phyloP scores from a whole-genome alignment of 2,329 filamentous ascomycete genomes.

The Cladosporium sp. region DNA sequence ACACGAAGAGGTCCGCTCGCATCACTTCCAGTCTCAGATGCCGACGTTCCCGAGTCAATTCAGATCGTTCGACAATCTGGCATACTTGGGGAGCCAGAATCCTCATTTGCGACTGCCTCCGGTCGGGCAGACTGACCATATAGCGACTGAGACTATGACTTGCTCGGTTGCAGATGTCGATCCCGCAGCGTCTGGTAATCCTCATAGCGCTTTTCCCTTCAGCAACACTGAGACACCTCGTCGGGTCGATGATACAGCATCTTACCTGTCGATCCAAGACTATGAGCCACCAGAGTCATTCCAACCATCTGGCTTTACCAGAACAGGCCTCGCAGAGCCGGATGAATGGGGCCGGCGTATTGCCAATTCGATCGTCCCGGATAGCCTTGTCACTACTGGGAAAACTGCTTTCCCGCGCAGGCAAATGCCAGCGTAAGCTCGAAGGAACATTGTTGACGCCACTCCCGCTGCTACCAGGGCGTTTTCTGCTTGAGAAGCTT shows the following conservation, averaged over 20 bases:
- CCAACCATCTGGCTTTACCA: neutral
- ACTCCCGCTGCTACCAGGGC: too few species aligned
- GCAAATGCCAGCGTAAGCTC: too few species aligned
- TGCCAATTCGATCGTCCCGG: neutral
- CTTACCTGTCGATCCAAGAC: slow-evolving; percentile 3
- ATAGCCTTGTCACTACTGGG: neutral
- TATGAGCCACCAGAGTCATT: neutral
- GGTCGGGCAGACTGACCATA: neutral
- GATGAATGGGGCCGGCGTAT: neutral
- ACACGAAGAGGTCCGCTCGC: slow-evolving; percentile 4
- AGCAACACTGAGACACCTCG: neutral
- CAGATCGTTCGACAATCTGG: neutral
- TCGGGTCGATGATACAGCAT: neutral
- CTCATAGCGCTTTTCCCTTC: neutral
- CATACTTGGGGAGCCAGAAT: too few species aligned
- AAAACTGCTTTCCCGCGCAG: too few species aligned
- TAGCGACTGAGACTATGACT: too few species aligned
- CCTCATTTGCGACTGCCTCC: neutral
- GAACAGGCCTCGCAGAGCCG: neutral
- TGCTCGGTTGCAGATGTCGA: neutral
- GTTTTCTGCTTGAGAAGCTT: neutral
- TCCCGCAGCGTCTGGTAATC: neutral
- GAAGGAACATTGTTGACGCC: too few species aligned
- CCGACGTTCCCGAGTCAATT: neutral
- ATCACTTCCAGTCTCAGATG: slow-evolving; percentile 1